Conservation (phyloP, 164 flowering plant species). For the Macadamia integrifolia region DNA sequence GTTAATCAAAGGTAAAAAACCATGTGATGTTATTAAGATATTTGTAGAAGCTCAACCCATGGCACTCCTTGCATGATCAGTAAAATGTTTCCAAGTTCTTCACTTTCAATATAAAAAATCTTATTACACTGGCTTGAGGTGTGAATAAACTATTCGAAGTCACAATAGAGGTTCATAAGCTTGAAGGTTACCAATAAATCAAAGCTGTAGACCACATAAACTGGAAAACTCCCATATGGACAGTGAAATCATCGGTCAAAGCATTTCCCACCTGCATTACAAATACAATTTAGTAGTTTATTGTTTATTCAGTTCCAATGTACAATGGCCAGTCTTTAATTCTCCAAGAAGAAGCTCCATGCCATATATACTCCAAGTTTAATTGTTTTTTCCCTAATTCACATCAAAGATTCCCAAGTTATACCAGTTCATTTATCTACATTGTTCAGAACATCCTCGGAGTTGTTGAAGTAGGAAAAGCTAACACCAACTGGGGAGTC, state of each 20-base stretch:
- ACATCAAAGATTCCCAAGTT: background rate
- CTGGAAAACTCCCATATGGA: conserved; percentile 78
- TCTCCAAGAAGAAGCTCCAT: conserved; percentile 3
- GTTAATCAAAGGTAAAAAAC: background rate
- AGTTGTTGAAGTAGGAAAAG: conserved; percentile 70
- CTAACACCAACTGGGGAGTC: conserved; percentile 94
- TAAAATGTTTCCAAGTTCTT: conserved; percentile 73
- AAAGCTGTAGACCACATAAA: conserved; percentile 88
- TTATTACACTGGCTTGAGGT: conserved; percentile 52
- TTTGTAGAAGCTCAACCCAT: background rate
- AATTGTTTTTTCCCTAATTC: conserved; percentile 30
- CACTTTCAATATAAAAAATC: conserved; percentile 47
- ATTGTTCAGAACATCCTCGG: conserved; percentile 53
- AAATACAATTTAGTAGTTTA: background rate
- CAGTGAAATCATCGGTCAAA: conserved; percentile 75
- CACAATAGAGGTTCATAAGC: conserved; percentile 55
- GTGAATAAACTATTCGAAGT: conserved; percentile 61
- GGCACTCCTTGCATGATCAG: background rate
- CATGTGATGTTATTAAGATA: background rate
- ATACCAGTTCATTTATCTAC: conserved; percentile 85
- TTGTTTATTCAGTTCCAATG: background rate
- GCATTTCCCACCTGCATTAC: conserved; percentile 91
- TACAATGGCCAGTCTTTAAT: background rate
- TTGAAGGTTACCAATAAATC: conserved; percentile 79
- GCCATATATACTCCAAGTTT: conserved; percentile 96